phyloP scores from a whole-genome alignment of 306 rosid genomes.

The Hippophae gyantsensis region DNA sequence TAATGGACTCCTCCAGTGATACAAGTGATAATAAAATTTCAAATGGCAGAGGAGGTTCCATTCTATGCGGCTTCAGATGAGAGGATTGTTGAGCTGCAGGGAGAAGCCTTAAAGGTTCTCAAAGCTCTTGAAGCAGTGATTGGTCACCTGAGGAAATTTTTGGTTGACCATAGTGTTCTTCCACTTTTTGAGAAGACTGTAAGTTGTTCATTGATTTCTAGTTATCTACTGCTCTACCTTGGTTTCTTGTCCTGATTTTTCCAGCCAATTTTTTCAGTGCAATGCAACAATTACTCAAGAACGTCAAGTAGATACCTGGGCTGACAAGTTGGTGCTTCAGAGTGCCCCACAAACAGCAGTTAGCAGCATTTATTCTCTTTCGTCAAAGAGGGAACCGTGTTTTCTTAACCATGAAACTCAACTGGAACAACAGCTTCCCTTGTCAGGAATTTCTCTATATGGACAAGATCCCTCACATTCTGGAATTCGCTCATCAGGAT shows the following conservation, averaged over 20 bases:
- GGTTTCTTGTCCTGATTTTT: conserved; percentile 10
- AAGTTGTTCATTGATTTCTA: conserved; percentile 26
- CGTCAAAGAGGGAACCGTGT: conserved; percentile 62
- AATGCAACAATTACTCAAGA: conserved; percentile 60
- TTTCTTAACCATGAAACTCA: conserved; percentile 57
- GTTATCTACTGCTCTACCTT: conserved; percentile 2
- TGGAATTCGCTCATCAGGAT: conserved; percentile 68
- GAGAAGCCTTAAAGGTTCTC: conserved; percentile 80
- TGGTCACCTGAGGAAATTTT: conserved; percentile 83
- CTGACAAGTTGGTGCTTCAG: conserved; percentile 51
- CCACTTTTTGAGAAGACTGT: conserved; percentile 93
- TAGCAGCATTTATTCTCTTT: conserved; percentile 34
- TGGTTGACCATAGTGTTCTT: conserved; percentile 92
- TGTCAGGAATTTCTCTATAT: conserved; percentile 57
- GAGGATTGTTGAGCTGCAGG: conserved; percentile 91
- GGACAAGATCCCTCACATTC: conserved; percentile 61
- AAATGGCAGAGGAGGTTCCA: conserved; percentile 71
- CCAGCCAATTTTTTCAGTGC: conserved; percentile 31
- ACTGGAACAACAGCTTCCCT: conserved; percentile 54
- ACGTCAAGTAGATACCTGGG: conserved; percentile 52
- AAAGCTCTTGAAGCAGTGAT: conserved; percentile 82
- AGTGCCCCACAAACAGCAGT: conserved; percentile 54
- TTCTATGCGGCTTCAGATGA: conserved; percentile 79
- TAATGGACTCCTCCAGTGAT: too few relatives aligned
- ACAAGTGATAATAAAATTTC: not conserved